These are phyloP conservation scores for Brassica balearica DNA, from an alignment of 441 rosid genomes.

Conservation along the genomic window DNA sequence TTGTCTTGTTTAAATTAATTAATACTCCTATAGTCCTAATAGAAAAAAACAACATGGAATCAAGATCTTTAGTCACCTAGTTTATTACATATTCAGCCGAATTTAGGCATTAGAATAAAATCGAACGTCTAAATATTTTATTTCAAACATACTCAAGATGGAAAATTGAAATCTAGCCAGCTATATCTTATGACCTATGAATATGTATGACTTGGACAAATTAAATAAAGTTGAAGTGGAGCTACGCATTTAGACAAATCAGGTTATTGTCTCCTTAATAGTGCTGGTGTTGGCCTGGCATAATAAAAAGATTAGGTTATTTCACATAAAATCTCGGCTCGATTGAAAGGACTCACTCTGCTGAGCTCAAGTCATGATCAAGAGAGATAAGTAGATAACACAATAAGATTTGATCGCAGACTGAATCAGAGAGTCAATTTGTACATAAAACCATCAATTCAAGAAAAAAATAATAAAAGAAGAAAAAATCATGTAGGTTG, in stretches of 20 bases:
- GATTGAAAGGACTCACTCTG: neutral
- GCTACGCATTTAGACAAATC: conserved; percentile 22
- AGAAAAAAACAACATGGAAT: conserved; percentile 3
- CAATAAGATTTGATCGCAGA: neutral
- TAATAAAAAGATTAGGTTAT: neutral
- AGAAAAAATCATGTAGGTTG: neutral
- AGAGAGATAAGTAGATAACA: neutral
- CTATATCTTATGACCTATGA: conserved; percentile 16
- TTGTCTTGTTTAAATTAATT: conserved; percentile 1
- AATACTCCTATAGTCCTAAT: neutral
- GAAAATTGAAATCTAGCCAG: conserved; percentile 14
- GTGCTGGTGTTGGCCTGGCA: neutral
- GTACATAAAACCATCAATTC: neutral
- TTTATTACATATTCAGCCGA: conserved; percentile 23
- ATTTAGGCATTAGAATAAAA: conserved; percentile 27
- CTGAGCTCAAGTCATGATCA: conserved; percentile 6
- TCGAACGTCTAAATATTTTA: conserved; percentile 21
- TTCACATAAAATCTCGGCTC: neutral
- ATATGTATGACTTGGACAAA: conserved; percentile 31
- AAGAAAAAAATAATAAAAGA: neutral
- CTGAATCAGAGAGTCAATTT: conserved; percentile 7
- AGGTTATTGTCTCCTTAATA: conserved; percentile 33
- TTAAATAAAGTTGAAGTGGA: conserved; percentile 29
- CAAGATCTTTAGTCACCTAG: conserved; percentile 3
- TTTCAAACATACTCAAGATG: conserved; percentile 19